A percentile compares a stretch with the other conserved stretches of the same genome.
These are phyloP conservation scores for Artemisia argyi DNA, from an alignment of 129 eudicot genomes.

Conservation along the genomic window DNA sequence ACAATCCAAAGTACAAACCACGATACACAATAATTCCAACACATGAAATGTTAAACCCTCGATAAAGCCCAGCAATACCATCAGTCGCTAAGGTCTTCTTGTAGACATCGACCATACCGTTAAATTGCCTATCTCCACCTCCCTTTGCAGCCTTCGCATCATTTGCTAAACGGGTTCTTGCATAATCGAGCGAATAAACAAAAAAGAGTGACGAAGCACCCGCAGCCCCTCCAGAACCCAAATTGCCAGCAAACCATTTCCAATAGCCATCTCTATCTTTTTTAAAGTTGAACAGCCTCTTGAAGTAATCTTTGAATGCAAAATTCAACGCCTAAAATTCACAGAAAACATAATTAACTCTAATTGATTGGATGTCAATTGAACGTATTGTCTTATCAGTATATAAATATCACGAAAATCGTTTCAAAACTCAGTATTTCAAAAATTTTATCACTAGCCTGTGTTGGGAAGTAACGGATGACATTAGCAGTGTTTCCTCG, in stretches of 20 bases:
- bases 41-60: conserved; percentile 65
- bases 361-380: not conserved
- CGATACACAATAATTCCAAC: conserved; percentile 66
- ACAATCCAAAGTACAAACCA: conserved; percentile 67
- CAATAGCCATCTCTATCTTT: conserved; percentile 67
- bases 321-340: conserved; percentile 60
- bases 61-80: conserved; percentile 64
- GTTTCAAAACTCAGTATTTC: not conserved
- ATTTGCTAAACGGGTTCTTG: conserved; percentile 65
- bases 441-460: conserved; percentile 33
- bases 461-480: conserved; percentile 73
- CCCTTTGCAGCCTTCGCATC: conserved; percentile 58
- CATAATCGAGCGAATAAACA: conserved; percentile 69
- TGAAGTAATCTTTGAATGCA: conserved; percentile 70
- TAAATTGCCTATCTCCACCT: conserved; percentile 62
- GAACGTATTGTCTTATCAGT: not conserved
- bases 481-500: conserved; percentile 73
- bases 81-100: conserved; percentile 61
- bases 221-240: conserved; percentile 68
- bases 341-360: not conserved
- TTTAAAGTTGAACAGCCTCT: conserved; percentile 56
- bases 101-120: conserved; percentile 62
- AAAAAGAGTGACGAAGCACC: conserved; percentile 68
- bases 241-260: conserved; percentile 66
- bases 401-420: not conserved